Percentiles rank a stretch among this genome's conserved stretches.
These are phyloP conservation scores for Perkinsus chesapeaki DNA, from an alignment of 169 alveolate species.

Conservation along the genomic window DNA sequence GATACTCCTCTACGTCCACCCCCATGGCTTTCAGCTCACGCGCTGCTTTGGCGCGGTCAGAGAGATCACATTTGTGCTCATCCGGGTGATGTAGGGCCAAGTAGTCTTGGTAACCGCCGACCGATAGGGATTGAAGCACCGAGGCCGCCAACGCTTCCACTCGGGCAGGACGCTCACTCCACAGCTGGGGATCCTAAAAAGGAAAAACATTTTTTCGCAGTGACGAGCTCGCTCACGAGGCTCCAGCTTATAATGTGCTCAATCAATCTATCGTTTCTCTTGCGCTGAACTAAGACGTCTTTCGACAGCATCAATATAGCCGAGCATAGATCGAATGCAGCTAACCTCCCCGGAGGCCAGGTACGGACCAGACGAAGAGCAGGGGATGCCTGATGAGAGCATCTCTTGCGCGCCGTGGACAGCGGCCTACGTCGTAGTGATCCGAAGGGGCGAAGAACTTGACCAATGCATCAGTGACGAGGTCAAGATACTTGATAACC, in stretches of 20 bases:
- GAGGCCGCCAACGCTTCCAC: not conserved
- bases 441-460: not conserved
- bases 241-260: not conserved
- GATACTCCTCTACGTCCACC: not conserved
- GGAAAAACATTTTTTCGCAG: not conserved
- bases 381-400: not conserved
- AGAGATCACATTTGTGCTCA: not conserved
- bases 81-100: not conserved
- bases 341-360: not conserved
- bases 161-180: not conserved
- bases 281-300: not conserved
- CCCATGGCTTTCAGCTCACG: not conserved
- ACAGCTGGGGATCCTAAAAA: not conserved
- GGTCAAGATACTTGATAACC: not conserved
- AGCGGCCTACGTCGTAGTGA: not conserved
- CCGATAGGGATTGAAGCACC: not conserved
- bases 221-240: not conserved
- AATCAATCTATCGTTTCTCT: not conserved
- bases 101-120: not conserved
- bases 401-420: not conserved
- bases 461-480: not conserved
- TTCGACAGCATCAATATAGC: not conserved
- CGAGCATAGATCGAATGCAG: not conserved
- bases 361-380: not conserved
- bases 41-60: not conserved